Base-by-base conservation (phyloP, 1,284 basidiomycete genomes). In the Ganoderma meredithae region DNA sequence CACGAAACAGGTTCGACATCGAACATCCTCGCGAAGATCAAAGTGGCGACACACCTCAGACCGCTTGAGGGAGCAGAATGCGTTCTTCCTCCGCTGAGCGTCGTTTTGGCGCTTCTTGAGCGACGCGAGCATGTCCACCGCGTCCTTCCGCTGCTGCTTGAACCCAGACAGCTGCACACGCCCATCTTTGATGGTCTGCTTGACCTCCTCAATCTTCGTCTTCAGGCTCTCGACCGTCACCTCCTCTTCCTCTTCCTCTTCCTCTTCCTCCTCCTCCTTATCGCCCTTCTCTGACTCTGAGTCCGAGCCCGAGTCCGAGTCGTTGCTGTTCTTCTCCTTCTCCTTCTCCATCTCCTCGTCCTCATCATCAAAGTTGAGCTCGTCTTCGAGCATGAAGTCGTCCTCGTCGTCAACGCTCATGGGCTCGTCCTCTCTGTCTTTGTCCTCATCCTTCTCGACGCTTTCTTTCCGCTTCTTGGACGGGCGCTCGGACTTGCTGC, bases 81-180 rank as follows among this genome's bases (percentile, higher is more conserved):
- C 85, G 71, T 90, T 90, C 80, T 89, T 89, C 67, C 86, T 84
- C 71, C 81, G 82, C 72, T 90, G 88, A 0, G 81, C 80, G 67
- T 83, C 84, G 4, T 73, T 75, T 41, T 82, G 75, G 67, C 79
- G 79, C 75, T 87, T 87, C 76, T 84, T 84, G 33, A 86, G 71
- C 12, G 75, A 81, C 1, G 84, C 81, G 33, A 88, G 76, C 64
- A 76, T 76, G 71, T 87, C 86, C 13, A 68, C 72, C 3, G 85
- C 84, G 27, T 85, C 83, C 76, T 88, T 87, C 68, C 82, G 83
- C 64, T 80, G 73, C 68, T 79, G 79, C 17, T 82, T 81, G 31
- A 78, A 79, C 36, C 81, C 80, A 6, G 79, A 80, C 8, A 84
- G 78, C 44, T 78, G 77, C 59, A 77, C 76, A 2, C 85, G 81